Evolutionary conservation across 2,329 filamentous ascomycete species (phyloP).

Genomic region (Penicillium sp.): DNA sequence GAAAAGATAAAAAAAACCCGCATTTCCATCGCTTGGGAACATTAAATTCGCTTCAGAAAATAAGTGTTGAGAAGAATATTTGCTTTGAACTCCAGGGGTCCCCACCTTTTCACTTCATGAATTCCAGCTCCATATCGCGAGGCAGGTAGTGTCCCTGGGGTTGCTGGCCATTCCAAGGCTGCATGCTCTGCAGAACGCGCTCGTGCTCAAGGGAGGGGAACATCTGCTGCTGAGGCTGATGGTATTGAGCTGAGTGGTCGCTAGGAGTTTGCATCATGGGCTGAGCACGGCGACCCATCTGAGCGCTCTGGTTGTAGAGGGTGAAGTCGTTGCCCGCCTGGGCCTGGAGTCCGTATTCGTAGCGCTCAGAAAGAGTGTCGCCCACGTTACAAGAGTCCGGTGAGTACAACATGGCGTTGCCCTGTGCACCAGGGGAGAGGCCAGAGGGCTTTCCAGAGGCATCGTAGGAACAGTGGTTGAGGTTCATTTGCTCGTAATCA

Average conservation of each 20-base stretch:
- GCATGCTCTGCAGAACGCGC: conserved; percentile 12
- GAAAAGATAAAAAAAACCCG: background rate
- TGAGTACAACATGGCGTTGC: conserved; percentile 33
- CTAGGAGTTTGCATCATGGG: conserved; percentile 8
- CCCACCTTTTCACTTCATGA: conserved; percentile 12
- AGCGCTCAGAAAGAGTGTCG: conserved; percentile 25
- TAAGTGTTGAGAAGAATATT: background rate
- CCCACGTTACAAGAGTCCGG: conserved; percentile 26
- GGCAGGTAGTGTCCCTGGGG: conserved; percentile 14
- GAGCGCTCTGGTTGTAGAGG: conserved; percentile 22
- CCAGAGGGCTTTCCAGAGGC: conserved; percentile 18
- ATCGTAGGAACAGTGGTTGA: conserved; percentile 14
- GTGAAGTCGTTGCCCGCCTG: conserved; percentile 30
- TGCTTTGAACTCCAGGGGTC: background rate
- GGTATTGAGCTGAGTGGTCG: conserved; percentile 12
- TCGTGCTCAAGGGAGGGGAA: conserved; percentile 24
- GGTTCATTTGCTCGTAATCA: conserved; percentile 18
- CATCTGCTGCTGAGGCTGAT: conserved; percentile 19
- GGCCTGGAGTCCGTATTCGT: conserved; percentile 13
- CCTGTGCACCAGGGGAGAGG: conserved; percentile 30
- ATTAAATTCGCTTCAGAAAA: conserved; percentile 11
- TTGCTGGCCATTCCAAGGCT: conserved; percentile 18
- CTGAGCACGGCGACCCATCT: conserved; percentile 1
- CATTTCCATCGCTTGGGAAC: conserved; percentile 10
- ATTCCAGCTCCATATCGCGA: conserved; percentile 23